phyloP scores from a whole-genome alignment of 371 early-diverging fungal species.

The Coemansia sp. region DNA sequence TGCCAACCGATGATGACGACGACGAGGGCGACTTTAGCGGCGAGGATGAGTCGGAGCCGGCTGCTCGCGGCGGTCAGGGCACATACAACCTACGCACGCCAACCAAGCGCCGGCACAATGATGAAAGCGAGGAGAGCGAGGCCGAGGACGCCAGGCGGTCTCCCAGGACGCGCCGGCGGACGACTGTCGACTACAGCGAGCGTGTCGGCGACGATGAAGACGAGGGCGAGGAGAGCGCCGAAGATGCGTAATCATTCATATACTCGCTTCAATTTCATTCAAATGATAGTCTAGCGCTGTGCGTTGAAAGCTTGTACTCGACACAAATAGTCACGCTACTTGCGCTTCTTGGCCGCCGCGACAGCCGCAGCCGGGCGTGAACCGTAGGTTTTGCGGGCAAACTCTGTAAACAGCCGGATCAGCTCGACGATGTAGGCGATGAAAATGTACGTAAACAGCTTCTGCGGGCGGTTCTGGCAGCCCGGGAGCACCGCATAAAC shows the following conservation, averaged over 20 bases:
- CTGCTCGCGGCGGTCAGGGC: slow-evolving; percentile 22
- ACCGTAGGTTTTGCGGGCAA: slow-evolving; percentile 42
- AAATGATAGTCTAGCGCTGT: background rate
- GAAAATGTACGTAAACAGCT: slow-evolving; percentile 35
- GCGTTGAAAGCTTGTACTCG: background rate
- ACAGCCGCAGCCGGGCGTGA: background rate
- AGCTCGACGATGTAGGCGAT: slow-evolving; percentile 40
- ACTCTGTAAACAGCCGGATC: slow-evolving; percentile 39
- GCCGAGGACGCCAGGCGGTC: slow-evolving; percentile 16
- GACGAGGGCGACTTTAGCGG: slow-evolving; percentile 23
- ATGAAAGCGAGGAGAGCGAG: slow-evolving; percentile 18
- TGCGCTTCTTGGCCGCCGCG: slow-evolving; percentile 3
- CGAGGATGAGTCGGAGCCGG: slow-evolving; percentile 19
- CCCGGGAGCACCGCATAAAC: slow-evolving; percentile 25
- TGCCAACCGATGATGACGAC: slow-evolving; percentile 14
- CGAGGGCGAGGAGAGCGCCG: background rate
- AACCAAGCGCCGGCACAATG: slow-evolving; percentile 30
- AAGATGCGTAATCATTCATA: slow-evolving; percentile 1
- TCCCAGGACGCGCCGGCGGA: slow-evolving; percentile 35
- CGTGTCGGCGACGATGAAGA: slow-evolving; percentile 9
- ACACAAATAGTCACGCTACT: background rate
- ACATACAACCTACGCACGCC: slow-evolving; percentile 36
- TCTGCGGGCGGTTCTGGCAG: slow-evolving; percentile 27
- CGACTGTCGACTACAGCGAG: slow-evolving; percentile 18
- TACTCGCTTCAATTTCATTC: background rate